phyloP scores from a whole-genome alignment of 148 eudicot genomes.

The Rhododendron kiyosumense region DNA sequence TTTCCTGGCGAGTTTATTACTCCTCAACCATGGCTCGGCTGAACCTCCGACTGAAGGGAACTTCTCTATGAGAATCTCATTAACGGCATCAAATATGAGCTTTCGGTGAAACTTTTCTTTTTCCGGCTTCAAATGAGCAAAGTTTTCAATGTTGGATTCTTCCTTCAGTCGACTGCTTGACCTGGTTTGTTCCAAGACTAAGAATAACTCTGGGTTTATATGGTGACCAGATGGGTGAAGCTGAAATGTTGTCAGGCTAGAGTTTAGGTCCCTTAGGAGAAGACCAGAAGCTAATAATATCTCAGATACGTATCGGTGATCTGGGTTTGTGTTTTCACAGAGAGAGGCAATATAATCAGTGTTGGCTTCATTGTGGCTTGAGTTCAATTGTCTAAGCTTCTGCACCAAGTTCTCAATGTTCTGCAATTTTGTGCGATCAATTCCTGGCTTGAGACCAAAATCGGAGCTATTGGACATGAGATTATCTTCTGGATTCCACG shows the following conservation, averaged over 20 bases:
- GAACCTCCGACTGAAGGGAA: slow-evolving; percentile 29
- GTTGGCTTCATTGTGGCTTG: slow-evolving; percentile 68
- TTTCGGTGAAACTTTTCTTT: slow-evolving; percentile 61
- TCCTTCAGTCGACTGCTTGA: slow-evolving; percentile 48
- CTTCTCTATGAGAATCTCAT: slow-evolving; percentile 66
- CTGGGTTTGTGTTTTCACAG: slow-evolving; percentile 74
- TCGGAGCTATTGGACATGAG: slow-evolving; percentile 16
- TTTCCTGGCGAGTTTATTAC: slow-evolving; percentile 42
- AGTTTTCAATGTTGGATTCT: slow-evolving; percentile 25
- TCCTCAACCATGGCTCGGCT: slow-evolving; percentile 50
- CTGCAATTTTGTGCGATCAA: slow-evolving; percentile 62
- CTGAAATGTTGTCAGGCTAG: slow-evolving; percentile 54
- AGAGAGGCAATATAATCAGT: slow-evolving; percentile 88
- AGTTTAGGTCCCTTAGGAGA: slow-evolving; percentile 72
- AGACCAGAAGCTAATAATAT: slow-evolving; percentile 86
- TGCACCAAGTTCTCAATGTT: slow-evolving; percentile 74
- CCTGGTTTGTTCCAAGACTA: slow-evolving; percentile 79
- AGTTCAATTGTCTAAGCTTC: slow-evolving; percentile 74
- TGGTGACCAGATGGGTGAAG: slow-evolving; percentile 83
- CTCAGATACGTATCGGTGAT: slow-evolving; percentile 81
- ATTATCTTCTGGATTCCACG: slow-evolving; percentile 23
- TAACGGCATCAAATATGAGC: slow-evolving; percentile 77
- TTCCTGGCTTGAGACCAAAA: slow-evolving; percentile 35
- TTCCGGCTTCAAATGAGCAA: slow-evolving; percentile 20
- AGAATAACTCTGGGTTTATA: slow-evolving; percentile 74